Evolutionary conservation across 768 basidiomycete species (phyloP).

Genomic region (Boletus sensibilis): DNA sequence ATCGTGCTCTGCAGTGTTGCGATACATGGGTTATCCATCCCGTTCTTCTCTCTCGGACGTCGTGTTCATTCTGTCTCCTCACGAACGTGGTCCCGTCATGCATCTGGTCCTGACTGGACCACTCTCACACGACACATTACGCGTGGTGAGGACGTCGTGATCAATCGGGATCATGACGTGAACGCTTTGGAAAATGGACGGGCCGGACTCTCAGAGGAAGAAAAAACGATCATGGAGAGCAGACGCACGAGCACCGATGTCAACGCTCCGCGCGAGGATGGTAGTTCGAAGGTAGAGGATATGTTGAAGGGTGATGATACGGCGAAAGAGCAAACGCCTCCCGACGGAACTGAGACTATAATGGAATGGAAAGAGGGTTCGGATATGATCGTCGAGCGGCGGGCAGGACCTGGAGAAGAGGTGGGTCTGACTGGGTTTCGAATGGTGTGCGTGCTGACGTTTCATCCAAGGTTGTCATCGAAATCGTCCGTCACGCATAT

Average conservation of each 20-base stretch:
- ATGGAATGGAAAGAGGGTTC: constrained; percentile 73
- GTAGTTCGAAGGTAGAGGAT: constrained; percentile 10
- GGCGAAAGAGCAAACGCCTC: constrained; percentile 38
- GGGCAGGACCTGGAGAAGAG: constrained; percentile 59
- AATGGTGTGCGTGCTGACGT: constrained; percentile 15
- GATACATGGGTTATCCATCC: constrained; percentile 89
- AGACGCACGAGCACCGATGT: constrained; percentile 17
- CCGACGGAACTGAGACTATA: constrained; percentile 41
- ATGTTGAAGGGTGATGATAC: constrained; percentile 15
- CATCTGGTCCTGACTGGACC: constrained; percentile 78
- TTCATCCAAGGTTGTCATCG: constrained; percentile 55
- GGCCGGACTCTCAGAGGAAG: constrained; percentile 28
- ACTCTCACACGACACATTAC: constrained; percentile 69
- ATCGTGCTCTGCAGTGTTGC: constrained; percentile 91
- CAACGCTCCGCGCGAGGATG: constrained; percentile 7
- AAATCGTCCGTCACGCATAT: constrained; percentile 51
- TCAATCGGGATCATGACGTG: constrained; percentile 69
- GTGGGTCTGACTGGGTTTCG: constrained; percentile 38
- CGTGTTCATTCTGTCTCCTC: constrained; percentile 80
- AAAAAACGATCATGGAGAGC: constrained; percentile 29
- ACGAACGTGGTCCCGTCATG: constrained; percentile 85
- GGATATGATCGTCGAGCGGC: constrained; percentile 63
- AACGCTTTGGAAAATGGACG: constrained; percentile 52
- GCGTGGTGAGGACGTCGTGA: constrained; percentile 74
- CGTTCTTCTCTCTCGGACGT: constrained; percentile 88